Evolutionary conservation across 1,139 yeast genomes (phyloP), one percentile per base, ranked within the genome.

Genomic region (Debaryomycetaceae sp.): DNA sequence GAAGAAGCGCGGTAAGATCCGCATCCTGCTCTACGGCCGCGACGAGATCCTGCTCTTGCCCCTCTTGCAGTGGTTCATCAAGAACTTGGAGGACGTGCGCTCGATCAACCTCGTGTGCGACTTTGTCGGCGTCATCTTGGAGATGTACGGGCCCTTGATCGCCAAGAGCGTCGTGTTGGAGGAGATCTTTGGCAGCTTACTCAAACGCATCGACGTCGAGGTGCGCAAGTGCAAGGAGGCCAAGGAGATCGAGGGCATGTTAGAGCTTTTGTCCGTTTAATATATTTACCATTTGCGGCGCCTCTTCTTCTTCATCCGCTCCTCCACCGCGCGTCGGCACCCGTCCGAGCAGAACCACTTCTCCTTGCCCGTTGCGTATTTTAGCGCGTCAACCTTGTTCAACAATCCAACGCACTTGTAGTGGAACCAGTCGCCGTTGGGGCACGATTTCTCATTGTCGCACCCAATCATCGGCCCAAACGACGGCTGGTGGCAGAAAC

Each of bases 31-130:
- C 35, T 64, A 77, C 30, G 85, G 85, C 25, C 74, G 96, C 44
- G 96, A 89, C 51, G 97, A 88, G 52, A 75, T 81, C 13, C 71
- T 88, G 8, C 61, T 91, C 36, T 89, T 86, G 47, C 96, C 97
- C 4, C 60, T 91, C 28, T 58, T 91, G 35, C 81, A 81, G 37
- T 91, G 96, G 96, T 77, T 86, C 41, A 61, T 74, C 29, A 80
- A 76, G 51, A 73, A 73, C 41, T 67, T 91, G 32, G 89, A 83
- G 44, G 96, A 91, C 49, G 79, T 83, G 5, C 71, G 95, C 47
- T 77, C 83, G 30, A 79, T 85, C 28, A 71, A 72, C 34, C 71
- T 84, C 21, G 77, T 84, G 13, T 78, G 94, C 20, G 97, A 91
- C 50, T 91, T 86, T 70, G 59, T 88, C 27, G 86, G 85, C 3